phyloP scores from a whole-genome alignment of 2,329 filamentous ascomycete species.

The Domatiomyces catenatus region DNA sequence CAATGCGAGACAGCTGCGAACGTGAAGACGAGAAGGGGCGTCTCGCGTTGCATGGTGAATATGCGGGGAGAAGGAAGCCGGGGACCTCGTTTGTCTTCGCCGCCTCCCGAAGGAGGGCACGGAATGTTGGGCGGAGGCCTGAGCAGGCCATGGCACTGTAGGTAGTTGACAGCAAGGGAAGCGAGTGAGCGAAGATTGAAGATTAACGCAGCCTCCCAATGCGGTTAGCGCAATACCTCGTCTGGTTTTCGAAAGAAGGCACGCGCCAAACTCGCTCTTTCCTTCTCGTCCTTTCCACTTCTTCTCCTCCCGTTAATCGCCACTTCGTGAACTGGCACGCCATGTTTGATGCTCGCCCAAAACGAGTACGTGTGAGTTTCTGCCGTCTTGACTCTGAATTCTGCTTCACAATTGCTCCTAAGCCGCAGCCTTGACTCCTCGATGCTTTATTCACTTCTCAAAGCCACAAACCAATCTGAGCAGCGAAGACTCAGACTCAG shows the following conservation, averaged over 20 bases:
- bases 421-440: background rate
- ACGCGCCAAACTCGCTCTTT: background rate
- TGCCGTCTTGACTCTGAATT: background rate
- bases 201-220: background rate
- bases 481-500: background rate
- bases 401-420: background rate
- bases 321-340: background rate
- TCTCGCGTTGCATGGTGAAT: constrained; percentile 32
- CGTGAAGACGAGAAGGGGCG: constrained; percentile 59
- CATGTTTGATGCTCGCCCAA: too few relatives aligned
- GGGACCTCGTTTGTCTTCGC: constrained; percentile 43
- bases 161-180: background rate
- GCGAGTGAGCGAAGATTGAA: background rate
- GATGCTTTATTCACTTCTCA: background rate
- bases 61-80: constrained; percentile 57
- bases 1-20: constrained; percentile 62
- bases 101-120: constrained; percentile 38
- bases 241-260: background rate
- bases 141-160: constrained; percentile 46
- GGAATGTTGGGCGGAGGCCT: constrained; percentile 45
- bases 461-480: background rate
- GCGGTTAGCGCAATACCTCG: background rate
- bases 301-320: background rate
- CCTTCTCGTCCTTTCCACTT: background rate
- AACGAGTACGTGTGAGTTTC: background rate